Base-by-base conservation (phyloP, 768 basidiomycete species). In the Kwoniella heveanensis region DNA sequence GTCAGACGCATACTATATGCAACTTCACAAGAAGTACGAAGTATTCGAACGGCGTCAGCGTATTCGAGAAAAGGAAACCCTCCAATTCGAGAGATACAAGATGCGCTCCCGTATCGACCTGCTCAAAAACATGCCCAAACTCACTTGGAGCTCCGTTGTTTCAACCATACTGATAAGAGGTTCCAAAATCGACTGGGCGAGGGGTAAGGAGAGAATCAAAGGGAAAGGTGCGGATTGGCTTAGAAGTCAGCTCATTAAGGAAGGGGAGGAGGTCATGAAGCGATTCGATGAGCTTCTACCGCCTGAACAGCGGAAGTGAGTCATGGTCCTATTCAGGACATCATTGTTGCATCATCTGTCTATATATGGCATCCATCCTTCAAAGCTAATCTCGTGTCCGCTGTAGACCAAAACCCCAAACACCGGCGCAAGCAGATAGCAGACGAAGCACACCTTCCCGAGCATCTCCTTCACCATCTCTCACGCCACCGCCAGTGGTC, bases 21-120 rank as follows among this genome's bases (percentile, higher is more conserved):
- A 87, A 67, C 86, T 90, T 48, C 92, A 95, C 80, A 85, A 87
- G 55, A 91, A 90, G 76, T 92, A 90, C 79, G 91, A 93, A 77
- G 85, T 85, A 15, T 88, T 90, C 63, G 92, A 94, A 80, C 91
- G 90, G 77, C 86, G 91, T 8, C 87, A 88, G 74, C 88, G 91
- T 3, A 82, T 90, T 32, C 86, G 91, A 58, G 92, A 94, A 81
- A 91, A 91, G 80, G 92, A 95, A 80, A 92, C 92, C 76, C 85
- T 94, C 58, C 88, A 90, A 79, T 88, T 92, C 68, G 91, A 93
- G 74, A 90, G 92, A 70, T 92, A 92, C 82, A 91, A 92, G 76
- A 86, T 95, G 73, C 89, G 89, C 78, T 88, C 92, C 73, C 86
- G 92, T 36, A 89, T 93, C 64, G 91, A 93, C 55, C 89, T 92